A percentile compares a stretch with the other conserved stretches of the same genome.
phyloP scores from a whole-genome alignment of 352 stramenopile genomes.

The Globisporangium nodosum region DNA sequence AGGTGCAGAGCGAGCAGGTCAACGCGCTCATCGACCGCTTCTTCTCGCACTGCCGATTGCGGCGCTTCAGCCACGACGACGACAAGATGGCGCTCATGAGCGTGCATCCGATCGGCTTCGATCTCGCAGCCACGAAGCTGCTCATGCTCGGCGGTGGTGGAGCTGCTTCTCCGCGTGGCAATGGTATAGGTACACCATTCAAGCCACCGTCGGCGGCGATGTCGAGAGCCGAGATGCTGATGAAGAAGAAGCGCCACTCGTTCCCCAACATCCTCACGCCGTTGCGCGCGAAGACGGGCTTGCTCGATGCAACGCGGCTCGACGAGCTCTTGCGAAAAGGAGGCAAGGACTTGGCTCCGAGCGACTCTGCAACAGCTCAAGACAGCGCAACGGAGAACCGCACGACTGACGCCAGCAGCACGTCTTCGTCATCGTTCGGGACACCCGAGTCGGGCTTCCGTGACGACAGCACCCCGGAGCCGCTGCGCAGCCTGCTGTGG shows the following conservation, averaged over 20 bases:
- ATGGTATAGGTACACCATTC: neutral
- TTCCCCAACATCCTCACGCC: slow-evolving; percentile 54
- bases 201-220: slow-evolving; percentile 17
- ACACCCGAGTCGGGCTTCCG: slow-evolving; percentile 33
- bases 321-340: slow-evolving; percentile 6
- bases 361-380: neutral
- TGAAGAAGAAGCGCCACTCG: slow-evolving; percentile 59
- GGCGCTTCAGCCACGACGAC: slow-evolving; percentile 60
- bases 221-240: slow-evolving; percentile 15
- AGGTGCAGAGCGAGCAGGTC: slow-evolving; percentile 32
- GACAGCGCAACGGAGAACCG: neutral
- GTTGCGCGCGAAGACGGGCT: slow-evolving; percentile 4
- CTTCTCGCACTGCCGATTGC: slow-evolving; percentile 63
- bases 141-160: slow-evolving; percentile 2
- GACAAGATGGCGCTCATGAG: slow-evolving; percentile 21
- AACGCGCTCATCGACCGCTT: slow-evolving; percentile 56
- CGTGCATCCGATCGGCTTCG: slow-evolving; percentile 10
- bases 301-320: slow-evolving; percentile 10
- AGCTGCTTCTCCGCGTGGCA: too few relatives aligned
- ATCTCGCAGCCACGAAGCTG: slow-evolving; percentile 3
- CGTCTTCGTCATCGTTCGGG: slow-evolving; percentile 12
- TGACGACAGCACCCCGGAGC: slow-evolving; percentile 35
- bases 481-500: slow-evolving; percentile 44
- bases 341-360: neutral
- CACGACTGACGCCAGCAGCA: slow-evolving; percentile 1